Base-by-base conservation (phyloP, 352 stramenopile genomes). In the Phytophthora pinifolia region DNA sequence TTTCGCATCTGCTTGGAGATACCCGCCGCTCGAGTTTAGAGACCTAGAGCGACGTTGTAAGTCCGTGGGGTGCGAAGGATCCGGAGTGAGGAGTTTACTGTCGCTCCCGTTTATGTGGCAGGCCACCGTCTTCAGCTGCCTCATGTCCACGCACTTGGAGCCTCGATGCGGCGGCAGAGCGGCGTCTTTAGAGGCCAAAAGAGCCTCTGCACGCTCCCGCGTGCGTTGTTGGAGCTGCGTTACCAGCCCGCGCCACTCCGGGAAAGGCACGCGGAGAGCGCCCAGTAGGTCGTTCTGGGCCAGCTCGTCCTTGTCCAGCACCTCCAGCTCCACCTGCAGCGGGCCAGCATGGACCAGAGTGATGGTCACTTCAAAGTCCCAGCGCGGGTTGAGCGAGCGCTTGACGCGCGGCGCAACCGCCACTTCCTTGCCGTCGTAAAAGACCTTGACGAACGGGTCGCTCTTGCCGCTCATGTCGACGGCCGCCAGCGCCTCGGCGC, bases 371-470 rank as follows among this genome's bases (percentile, higher is more conserved):
- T 80, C 65, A 39, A 74, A 72, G 55, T 94, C 81, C 81, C 82
- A 94, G 46, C 75, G 74, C 55, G 84, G 84, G 46, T 87, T 89
- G 6, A 90, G 53, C 46, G 76, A 74, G 32, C 75, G 76, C 61
- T 87, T 88, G 52, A 93, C 78, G 38, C 74, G 67, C n/a, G 68
- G 79, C n/a, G 83, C 88, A 1, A 53, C 37, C 32, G 65, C 82
- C n/a, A 94, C 62, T 46, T 94, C 84, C 42, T 82, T 82, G 14
- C 75, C 70, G 42, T 94, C 84, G 61, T 90, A 94, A 38, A 71
- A 69, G 31, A 94, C 67, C 41, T 75, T 70, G 9, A 90, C 80
- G 58, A 87, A 92, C 58, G 84, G 79, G 44, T 94, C 84, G 42
- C 79, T 87, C 52, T 70, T 85, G 51, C 76, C 78, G 34, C 73